Evolutionary conservation across 1,139 yeast genomes (phyloP), one percentile per base, ranked within the genome.

Genomic region (Lodderomyces oxycetoniae): DNA sequence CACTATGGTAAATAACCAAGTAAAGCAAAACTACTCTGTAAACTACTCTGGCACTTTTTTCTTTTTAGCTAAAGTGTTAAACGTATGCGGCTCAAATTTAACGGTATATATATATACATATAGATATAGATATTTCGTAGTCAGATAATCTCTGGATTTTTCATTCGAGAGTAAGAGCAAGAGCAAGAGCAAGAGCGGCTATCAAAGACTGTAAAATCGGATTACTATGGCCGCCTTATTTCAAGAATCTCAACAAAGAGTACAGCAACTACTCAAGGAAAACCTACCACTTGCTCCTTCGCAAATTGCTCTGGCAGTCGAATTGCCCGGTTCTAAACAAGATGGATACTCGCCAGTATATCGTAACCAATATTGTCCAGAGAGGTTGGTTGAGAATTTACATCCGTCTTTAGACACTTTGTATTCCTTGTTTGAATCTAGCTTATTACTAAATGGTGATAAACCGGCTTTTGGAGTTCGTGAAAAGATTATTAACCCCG

Each of bases 321-420:
- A 17, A 7, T 9, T 30, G 6, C 13, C 32, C 6, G 25, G 32
- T 16, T 43, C 79, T 30, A 55, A 54, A 36, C 50, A 49, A 41
- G 58, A 61, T 1, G 83, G 84, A 1, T 71, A 50, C 49, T 74
- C 84, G 10, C 57, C 71, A 2, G 47, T 76, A 27, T 80, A 72
- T 52, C 59, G 86, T 46, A 76, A 72, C 48, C 52, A 49, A 2
- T 46, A 43, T 29, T 48, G 63, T 5, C 57, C 57, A 7, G 65
- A 71, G 14, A 44, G 50, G 14, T 58, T 80, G 36, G 46, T 71
- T 22, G 53, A 65, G n/a, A 40, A 34, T 4, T 64, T 73, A 15
- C 80, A 78, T 43, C 77, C 80, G 3, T 48, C 61, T 2, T 52
- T 81, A 37, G 50, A 52, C 29, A 79, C 87, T 2, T 57, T 69